A percentile compares a stretch with the other conserved stretches of the same genome.
Conservation (phyloP, 1,284 basidiomycete species). For the Irpex lacteus region DNA sequence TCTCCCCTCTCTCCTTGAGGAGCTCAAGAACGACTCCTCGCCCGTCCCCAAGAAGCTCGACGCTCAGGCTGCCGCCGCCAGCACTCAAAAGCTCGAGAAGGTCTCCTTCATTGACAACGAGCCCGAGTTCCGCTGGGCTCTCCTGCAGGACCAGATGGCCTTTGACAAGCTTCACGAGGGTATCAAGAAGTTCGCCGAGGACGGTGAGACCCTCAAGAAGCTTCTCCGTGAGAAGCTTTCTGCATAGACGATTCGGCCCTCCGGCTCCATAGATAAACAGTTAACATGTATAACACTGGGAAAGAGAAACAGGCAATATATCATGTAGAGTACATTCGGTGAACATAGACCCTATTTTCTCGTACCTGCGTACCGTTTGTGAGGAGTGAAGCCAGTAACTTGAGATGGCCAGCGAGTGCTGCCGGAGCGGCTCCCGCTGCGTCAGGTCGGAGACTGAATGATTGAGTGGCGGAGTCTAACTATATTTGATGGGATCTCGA, state of each 20-base stretch:
- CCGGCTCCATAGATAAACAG: neutral
- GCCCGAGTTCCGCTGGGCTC: constrained; percentile 91
- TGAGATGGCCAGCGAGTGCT: too few relatives aligned
- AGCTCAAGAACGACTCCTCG: constrained; percentile 82
- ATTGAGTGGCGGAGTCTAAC: neutral
- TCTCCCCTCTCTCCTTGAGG: constrained; percentile 86
- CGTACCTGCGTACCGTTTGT: neutral
- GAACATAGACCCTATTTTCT: neutral
- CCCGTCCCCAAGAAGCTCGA: constrained; percentile 86
- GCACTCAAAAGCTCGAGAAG: constrained; percentile 64
- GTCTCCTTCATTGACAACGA: constrained; percentile 91
- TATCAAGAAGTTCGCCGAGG: constrained; percentile 96
- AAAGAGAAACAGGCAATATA: neutral
- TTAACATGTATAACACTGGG: neutral
- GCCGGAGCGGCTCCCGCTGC: too few relatives aligned
- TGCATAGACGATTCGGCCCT: constrained; percentile 32
- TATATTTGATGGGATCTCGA: neutral
- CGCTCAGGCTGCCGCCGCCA: constrained; percentile 44
- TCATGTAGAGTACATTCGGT: neutral
- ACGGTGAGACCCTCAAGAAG: constrained; percentile 87
- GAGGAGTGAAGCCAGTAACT: too few relatives aligned
- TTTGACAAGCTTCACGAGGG: constrained; percentile 97
- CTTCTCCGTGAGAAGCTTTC: constrained; percentile 80
- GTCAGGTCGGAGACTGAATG: neutral
- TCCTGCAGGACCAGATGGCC: constrained; percentile 92